These are phyloP conservation scores for Penicillium sp. DNA, from an alignment of 2,329 filamentous ascomycete species.

Conservation along the genomic window DNA sequence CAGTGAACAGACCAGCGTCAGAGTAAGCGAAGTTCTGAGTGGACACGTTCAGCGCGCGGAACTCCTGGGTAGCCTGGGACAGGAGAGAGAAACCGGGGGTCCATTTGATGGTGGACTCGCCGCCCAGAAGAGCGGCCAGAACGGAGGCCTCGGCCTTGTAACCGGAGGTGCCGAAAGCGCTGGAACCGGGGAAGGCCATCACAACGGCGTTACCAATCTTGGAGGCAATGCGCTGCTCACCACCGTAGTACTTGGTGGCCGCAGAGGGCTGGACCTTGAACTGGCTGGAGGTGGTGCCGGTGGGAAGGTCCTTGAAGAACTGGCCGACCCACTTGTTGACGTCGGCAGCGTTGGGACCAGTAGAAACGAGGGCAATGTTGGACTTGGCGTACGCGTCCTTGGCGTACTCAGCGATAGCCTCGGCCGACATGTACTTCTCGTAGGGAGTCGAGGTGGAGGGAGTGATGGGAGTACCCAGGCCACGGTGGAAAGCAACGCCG, in stretches of 20 bases:
- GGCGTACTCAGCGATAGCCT: conserved; percentile 69
- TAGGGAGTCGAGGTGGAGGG: conserved; percentile 66
- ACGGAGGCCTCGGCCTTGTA: conserved; percentile 89
- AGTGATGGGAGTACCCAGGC: conserved; percentile 73
- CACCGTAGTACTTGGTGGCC: conserved; percentile 83
- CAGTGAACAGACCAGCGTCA: conserved; percentile 82
- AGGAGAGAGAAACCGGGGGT: conserved; percentile 86
- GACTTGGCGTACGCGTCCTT: conserved; percentile 75
- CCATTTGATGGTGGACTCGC: conserved; percentile 92
- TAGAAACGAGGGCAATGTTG: conserved; percentile 87
- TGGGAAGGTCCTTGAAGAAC: conserved; percentile 73
- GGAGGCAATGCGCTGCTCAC: conserved; percentile 83
- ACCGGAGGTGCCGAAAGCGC: conserved; percentile 60
- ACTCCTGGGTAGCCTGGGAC: conserved; percentile 65
- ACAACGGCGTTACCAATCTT: conserved; percentile 73
- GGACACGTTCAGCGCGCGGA: conserved; percentile 60
- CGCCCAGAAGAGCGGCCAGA: conserved; percentile 81
- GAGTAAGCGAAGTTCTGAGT: conserved; percentile 83
- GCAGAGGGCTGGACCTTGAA: conserved; percentile 53
- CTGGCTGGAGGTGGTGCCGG: conserved; percentile 44
- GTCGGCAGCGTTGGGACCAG: conserved; percentile 70
- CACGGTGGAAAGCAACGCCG: conserved; percentile 82
- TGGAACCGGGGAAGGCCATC: conserved; percentile 87
- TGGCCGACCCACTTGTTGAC: conserved; percentile 85
- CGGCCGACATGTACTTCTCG: conserved; percentile 68